Conservation (phyloP, 192 early-diverging fungal genomes). For the Linderina pennispora region DNA sequence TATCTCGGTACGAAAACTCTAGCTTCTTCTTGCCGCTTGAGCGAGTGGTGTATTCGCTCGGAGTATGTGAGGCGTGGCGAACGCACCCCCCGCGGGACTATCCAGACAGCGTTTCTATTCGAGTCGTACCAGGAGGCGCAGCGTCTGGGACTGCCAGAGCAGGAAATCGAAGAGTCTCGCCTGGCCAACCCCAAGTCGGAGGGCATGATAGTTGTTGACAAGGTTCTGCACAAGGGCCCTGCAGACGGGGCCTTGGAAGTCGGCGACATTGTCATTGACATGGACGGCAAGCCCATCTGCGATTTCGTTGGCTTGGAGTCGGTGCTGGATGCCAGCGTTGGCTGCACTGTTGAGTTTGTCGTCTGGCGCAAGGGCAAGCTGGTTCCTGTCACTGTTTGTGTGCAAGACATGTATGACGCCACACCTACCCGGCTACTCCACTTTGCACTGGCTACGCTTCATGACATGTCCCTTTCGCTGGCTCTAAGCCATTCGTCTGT, state of each 20-base stretch:
- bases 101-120: constrained; percentile 64
- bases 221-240: constrained; percentile 62
- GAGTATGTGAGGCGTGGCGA: constrained; percentile 48
- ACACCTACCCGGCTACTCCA: constrained; percentile 78
- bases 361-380: constrained; percentile 52
- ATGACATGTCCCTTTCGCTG: constrained; percentile 65
- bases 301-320: constrained; percentile 58
- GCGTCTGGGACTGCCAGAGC: constrained; percentile 11
- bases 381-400: constrained; percentile 32
- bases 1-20: constrained; percentile 38
- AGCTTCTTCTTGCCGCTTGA: constrained; percentile 68
- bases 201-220: constrained; percentile 61
- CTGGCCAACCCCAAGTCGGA: no score
- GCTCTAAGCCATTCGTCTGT: constrained; percentile 32
- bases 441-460: constrained; percentile 69
- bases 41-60: constrained; percentile 58
- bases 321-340: constrained; percentile 57
- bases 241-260: constrained; percentile 55
- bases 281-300: constrained; percentile 51
- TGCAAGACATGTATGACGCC: constrained; percentile 64
- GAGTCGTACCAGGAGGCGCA: constrained; percentile 53
- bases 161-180: no score
- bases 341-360: constrained; percentile 40
- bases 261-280: constrained; percentile 65
- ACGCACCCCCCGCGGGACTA: constrained; percentile 62